Conservation (phyloP, 768 basidiomycete species). For the Macrocybe gigantea region DNA sequence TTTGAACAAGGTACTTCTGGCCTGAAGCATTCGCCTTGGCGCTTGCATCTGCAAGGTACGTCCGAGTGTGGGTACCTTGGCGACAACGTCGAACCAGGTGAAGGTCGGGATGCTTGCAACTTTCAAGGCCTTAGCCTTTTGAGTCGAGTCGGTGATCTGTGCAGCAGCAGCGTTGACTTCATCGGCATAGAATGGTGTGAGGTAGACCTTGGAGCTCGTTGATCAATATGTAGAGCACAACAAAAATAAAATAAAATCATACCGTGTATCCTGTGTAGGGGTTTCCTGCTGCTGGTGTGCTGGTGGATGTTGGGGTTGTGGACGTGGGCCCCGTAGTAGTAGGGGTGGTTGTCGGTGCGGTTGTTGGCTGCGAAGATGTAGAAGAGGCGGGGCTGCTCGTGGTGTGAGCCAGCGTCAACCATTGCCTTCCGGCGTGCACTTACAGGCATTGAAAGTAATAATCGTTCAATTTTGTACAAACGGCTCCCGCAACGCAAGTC, state of each 20-base stretch:
- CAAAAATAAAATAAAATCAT: neutral
- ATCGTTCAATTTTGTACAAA: slow-evolving; percentile 26
- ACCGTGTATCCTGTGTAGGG: slow-evolving; percentile 48
- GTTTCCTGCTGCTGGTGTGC: slow-evolving; percentile 39
- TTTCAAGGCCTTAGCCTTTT: slow-evolving; percentile 41
- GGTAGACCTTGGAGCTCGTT: slow-evolving; percentile 30
- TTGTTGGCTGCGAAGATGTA: slow-evolving; percentile 12
- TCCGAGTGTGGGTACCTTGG: slow-evolving; percentile 49
- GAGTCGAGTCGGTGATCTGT: slow-evolving; percentile 41
- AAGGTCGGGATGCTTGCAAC: slow-evolving; percentile 59
- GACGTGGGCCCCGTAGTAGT: slow-evolving; percentile 12
- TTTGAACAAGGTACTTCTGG: slow-evolving; percentile 43
- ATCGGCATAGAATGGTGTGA: slow-evolving; percentile 49
- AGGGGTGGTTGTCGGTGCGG: slow-evolving; percentile 11
- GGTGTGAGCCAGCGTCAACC: neutral
- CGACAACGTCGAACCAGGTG: slow-evolving; percentile 53
- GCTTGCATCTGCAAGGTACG: slow-evolving; percentile 49
- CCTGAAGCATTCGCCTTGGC: slow-evolving; percentile 39
- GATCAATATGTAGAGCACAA: neutral
- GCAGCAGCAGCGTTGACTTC: slow-evolving; percentile 48
- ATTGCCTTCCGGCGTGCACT: slow-evolving; percentile 5
- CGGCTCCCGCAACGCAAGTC: slow-evolving; percentile 31
- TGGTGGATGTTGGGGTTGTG: slow-evolving; percentile 16
- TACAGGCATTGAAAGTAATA: slow-evolving; percentile 39
- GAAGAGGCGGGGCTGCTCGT: slow-evolving; percentile 10